phyloP scores from a whole-genome alignment of 2,329 filamentous ascomycete species.

The Scedosporium minutisporum region DNA sequence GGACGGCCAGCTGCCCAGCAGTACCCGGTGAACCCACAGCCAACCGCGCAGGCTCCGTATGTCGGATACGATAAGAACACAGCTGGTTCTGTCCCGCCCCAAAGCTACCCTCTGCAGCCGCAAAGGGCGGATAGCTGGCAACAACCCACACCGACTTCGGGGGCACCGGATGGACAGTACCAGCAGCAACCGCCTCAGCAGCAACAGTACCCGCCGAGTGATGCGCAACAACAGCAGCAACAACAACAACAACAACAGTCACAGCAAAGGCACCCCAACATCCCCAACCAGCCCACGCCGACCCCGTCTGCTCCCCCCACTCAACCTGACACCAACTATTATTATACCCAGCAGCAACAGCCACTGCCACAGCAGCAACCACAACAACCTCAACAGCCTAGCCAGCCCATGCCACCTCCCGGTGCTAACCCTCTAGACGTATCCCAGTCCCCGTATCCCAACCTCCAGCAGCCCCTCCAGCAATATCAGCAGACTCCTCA shows the following conservation, averaged over 20 bases:
- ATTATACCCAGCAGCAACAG: slow-evolving; percentile 10
- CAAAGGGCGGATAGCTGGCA: slow-evolving; percentile 46
- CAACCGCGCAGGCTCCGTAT: slow-evolving; percentile 32
- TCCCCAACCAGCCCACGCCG: slow-evolving; percentile 23
- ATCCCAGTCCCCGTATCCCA: slow-evolving; percentile 41
- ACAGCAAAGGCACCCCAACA: slow-evolving; percentile 1
- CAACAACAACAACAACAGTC: background rate
- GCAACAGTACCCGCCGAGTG: slow-evolving; percentile 2
- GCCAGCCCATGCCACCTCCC: slow-evolving; percentile 13
- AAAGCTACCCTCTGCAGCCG: slow-evolving; percentile 31
- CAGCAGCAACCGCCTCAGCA: background rate
- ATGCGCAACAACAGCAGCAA: background rate
- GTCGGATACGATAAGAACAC: slow-evolving; percentile 23
- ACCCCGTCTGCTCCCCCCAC: slow-evolving; percentile 13
- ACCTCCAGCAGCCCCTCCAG: slow-evolving; percentile 26
- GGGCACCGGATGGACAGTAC: slow-evolving; percentile 18
- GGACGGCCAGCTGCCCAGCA: slow-evolving; percentile 42
- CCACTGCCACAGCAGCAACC: slow-evolving; percentile 10
- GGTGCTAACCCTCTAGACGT: slow-evolving; percentile 29
- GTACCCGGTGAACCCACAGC: slow-evolving; percentile 19
- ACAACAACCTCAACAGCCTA: slow-evolving; percentile 4
- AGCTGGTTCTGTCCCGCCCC: slow-evolving; percentile 26
- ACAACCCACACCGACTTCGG: slow-evolving; percentile 23
- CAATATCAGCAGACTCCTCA: slow-evolving; percentile 15
- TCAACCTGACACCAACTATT: background rate